Conservation (phyloP, 306 rosid genomes). For the Alnus rubra region DNA sequence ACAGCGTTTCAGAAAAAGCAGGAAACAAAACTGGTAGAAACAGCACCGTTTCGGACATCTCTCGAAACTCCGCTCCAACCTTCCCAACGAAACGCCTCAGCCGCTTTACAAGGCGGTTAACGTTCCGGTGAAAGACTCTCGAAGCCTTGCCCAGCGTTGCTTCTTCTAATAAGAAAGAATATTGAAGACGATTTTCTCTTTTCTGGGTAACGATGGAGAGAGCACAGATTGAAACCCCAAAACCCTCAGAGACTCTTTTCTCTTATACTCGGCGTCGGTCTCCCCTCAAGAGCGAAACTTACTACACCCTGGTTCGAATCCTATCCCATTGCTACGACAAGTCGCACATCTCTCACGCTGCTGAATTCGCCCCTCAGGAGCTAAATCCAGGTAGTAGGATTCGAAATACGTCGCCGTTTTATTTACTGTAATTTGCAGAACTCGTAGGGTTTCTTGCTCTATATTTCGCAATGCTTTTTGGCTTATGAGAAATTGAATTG, state of each 20-base stretch:
- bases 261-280: constrained; percentile 48
- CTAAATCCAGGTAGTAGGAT: constrained; percentile 40
- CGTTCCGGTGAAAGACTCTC: background rate
- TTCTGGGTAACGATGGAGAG: constrained; percentile 36
- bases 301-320: constrained; percentile 43
- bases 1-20: too few relatives aligned
- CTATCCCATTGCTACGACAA: constrained; percentile 46
- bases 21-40: too few relatives aligned
- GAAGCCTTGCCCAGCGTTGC: background rate
- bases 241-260: constrained; percentile 22
- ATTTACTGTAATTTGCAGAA: background rate
- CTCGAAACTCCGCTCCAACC: too few relatives aligned
- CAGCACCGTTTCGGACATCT: too few relatives aligned
- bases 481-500: background rate
- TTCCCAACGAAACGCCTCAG: background rate
- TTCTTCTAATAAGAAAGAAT: background rate
- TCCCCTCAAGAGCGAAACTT: constrained; percentile 57
- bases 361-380: constrained; percentile 24
- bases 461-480: background rate
- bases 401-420: background rate
- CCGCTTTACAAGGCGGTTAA: background rate
- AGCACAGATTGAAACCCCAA: constrained; percentile 21
- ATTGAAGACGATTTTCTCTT: background rate
- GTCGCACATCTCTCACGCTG: constrained; percentile 18
- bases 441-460: background rate